Evolutionary conservation across 305 asterid genomes (phyloP).

Genomic region (Nicotiana rustica): DNA sequence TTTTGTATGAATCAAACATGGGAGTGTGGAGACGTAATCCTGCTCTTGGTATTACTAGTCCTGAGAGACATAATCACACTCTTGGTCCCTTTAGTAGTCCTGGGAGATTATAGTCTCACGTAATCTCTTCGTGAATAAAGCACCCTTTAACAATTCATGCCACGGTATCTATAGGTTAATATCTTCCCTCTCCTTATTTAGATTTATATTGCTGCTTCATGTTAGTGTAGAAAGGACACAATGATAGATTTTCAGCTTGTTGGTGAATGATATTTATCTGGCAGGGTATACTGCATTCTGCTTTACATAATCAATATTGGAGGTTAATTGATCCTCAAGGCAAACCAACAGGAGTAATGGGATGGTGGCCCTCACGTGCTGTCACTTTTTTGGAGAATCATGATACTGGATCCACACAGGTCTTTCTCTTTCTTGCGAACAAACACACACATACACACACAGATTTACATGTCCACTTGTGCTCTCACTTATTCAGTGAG

Average conservation of each 20-base stretch:
- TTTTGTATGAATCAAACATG: neutral
- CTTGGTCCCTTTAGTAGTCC: neutral
- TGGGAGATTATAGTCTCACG: neutral
- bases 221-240: neutral
- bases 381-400: conserved; percentile 72
- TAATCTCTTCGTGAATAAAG: neutral
- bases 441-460: conserved; percentile 15
- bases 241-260: conserved; percentile 5
- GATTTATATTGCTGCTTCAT: conserved; percentile 25
- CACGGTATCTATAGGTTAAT: conserved; percentile 1
- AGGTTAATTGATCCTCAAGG: conserved; percentile 65
- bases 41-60: neutral
- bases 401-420: conserved; percentile 77
- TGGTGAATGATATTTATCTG: conserved; percentile 29
- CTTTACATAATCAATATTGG: conserved; percentile 61
- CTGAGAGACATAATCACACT: neutral
- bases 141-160: conserved; percentile 25
- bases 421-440: conserved; percentile 32
- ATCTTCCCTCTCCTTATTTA: neutral
- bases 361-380: conserved; percentile 79
- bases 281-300: conserved; percentile 59
- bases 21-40: neutral
- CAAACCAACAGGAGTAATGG: conserved; percentile 73
- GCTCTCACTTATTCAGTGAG: conserved; percentile 22
- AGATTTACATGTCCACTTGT: conserved; percentile 15